Evolutionary conservation across 140 eudicot species (phyloP), one percentile per base, ranked within the genome.

Genomic region (Ambrosia hybrid): DNA sequence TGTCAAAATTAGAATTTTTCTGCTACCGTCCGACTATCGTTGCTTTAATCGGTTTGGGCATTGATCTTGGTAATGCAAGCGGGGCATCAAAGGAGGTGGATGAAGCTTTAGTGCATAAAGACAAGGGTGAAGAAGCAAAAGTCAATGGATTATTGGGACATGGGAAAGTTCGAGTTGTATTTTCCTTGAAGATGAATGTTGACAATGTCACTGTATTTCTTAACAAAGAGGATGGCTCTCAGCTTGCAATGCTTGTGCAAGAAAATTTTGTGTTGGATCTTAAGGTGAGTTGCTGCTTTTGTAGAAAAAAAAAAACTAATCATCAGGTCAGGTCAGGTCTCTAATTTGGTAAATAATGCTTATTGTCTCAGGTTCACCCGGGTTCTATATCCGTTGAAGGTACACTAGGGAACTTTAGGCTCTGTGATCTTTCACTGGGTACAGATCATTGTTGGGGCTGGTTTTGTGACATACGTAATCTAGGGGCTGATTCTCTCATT

Each of bases 161-260:
- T 82, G 99, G 99, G 67, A 94, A 94, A 81, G 90, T 73, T n/a
- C 96, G 99, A 67, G 80, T 85, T 62, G 91, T 94, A 45, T 90
- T 94, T 74, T 68, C 82, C 57, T 74, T 94, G 73, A 82, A 78
- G 79, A 90, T 94, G 99, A 81, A 90, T 79, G 88, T 94, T 41
- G 94, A 90, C 66, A 90, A 90, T 36, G 99, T 94, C 45, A 77
- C 91, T 51, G 87, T 94, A 64, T 87, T 62, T 83, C 91, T 94
- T 62, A 94, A 94, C 68, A 88, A 86, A 72, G 99, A 94, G 83
- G 99, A 94, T 75, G 91, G 90, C 17, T 70, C 91, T 73, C 97
- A 78, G 78, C 93, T 94, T 77, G 99, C 97, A n/a, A 94, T 90
- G 97, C 82, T 94, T 74, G 89, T 90, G 59, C 97, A 94, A 84